These are phyloP conservation scores for Zasmidium cellare DNA, from an alignment of 2,329 filamentous ascomycete genomes.

Conservation along the genomic window DNA sequence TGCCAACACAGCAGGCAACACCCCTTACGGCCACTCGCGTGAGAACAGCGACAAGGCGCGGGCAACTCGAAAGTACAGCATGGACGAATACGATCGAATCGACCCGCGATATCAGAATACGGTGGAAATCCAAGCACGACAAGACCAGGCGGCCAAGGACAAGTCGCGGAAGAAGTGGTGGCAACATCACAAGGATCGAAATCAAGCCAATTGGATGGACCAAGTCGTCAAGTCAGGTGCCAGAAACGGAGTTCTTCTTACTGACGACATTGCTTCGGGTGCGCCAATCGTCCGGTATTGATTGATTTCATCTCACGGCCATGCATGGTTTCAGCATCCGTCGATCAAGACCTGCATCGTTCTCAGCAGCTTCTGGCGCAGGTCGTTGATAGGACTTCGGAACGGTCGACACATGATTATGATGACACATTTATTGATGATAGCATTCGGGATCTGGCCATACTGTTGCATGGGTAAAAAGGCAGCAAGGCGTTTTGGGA, in stretches of 20 bases:
- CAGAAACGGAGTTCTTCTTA: constrained; percentile 40
- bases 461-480: background rate
- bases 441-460: background rate
- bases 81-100: constrained; percentile 20
- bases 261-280: constrained; percentile 36
- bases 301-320: background rate
- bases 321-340: background rate
- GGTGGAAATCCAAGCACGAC: constrained; percentile 21
- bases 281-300: constrained; percentile 30
- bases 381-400: background rate
- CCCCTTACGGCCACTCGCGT: constrained; percentile 22
- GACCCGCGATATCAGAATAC: constrained; percentile 24
- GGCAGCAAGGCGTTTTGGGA: background rate
- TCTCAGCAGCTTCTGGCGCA: background rate
- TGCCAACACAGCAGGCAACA: background rate
- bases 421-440: constrained; percentile 6
- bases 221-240: constrained; percentile 42
- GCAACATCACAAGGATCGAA: constrained; percentile 25
- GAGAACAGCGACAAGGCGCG: constrained; percentile 18
- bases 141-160: constrained; percentile 14
- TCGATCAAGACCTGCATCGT: background rate
- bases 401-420: background rate
- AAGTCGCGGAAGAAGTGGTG: constrained; percentile 30
- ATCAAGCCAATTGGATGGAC: constrained; percentile 45
- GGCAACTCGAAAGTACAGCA: constrained; percentile 17